Evolutionary conservation across 108 stramenopile species (phyloP).

Genomic region (Cyclotella choctawhatcheeana): DNA sequence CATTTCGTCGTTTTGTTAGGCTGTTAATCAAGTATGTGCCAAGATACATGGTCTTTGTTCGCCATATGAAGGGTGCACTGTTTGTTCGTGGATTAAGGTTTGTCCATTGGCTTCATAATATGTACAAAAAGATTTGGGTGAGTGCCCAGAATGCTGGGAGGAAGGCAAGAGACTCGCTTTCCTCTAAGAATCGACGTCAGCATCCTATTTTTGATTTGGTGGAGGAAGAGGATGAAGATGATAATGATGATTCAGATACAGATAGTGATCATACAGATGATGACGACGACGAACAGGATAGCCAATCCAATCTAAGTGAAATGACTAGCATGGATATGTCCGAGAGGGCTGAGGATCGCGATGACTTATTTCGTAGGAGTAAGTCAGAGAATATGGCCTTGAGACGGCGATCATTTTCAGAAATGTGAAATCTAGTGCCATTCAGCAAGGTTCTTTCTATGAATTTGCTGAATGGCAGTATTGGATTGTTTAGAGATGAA

Average conservation of each 20-base stretch:
- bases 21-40: constrained; percentile 85
- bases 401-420: not conserved
- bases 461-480: not conserved
- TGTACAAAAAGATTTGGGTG: constrained; percentile 56
- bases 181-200: not conserved
- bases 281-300: constrained; percentile 5
- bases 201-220: constrained; percentile 14
- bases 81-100: constrained; percentile 68
- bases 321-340: constrained; percentile 10
- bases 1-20: constrained; percentile 58
- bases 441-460: not conserved
- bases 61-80: constrained; percentile 82
- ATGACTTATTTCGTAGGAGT: not conserved
- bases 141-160: constrained; percentile 43
- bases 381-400: not conserved
- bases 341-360: not conserved
- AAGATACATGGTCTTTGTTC: constrained; percentile 79
- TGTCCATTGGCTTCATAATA: constrained; percentile 73
- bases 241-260: constrained; percentile 13
- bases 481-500: not conserved
- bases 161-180: not conserved
- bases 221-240: constrained; percentile 24
- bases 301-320: not conserved
- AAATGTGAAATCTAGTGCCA: not conserved
- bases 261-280: not conserved